Conservation (phyloP, 805 yeast genomes). For the Starmerella floricola region DNA sequence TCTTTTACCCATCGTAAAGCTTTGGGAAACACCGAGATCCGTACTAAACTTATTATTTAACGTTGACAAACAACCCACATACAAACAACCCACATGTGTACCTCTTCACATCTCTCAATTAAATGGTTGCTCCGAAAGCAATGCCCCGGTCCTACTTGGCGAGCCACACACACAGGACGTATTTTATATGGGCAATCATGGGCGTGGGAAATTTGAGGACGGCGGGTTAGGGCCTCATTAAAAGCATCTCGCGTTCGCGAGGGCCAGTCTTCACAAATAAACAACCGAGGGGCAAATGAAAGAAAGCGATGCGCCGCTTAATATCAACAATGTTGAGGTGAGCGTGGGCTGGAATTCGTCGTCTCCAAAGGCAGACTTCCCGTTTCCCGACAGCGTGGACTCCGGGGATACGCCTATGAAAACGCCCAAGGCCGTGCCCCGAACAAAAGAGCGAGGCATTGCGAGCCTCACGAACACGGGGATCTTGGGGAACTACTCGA, state of each 20-base stretch:
- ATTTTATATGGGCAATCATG: too few relatives aligned
- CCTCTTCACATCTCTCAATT: too few relatives aligned
- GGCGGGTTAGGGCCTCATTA: neutral
- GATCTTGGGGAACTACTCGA: slow-evolving; percentile 14
- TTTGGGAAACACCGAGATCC: too few relatives aligned
- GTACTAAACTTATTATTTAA: too few relatives aligned
- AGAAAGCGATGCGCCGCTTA: neutral
- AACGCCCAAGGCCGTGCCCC: neutral
- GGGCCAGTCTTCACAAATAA: too few relatives aligned
- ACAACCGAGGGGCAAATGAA: neutral
- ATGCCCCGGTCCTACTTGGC: too few relatives aligned
- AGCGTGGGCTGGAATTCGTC: slow-evolving; percentile 16
- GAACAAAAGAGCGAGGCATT: neutral
- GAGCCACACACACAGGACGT: too few relatives aligned
- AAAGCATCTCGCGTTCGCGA: neutral
- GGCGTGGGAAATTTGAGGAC: too few relatives aligned
- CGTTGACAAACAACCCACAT: too few relatives aligned
- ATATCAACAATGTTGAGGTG: slow-evolving; percentile 2
- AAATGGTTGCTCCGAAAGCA: too few relatives aligned
- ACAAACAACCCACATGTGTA: too few relatives aligned
- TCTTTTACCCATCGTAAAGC: too few relatives aligned
- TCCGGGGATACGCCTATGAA: neutral
- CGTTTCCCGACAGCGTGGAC: slow-evolving; percentile 3
- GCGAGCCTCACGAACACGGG: slow-evolving; percentile 1
- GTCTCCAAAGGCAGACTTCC: slow-evolving; percentile 6